phyloP scores from a whole-genome alignment of 768 basidiomycete species.

The Tephrocybe sp. region DNA sequence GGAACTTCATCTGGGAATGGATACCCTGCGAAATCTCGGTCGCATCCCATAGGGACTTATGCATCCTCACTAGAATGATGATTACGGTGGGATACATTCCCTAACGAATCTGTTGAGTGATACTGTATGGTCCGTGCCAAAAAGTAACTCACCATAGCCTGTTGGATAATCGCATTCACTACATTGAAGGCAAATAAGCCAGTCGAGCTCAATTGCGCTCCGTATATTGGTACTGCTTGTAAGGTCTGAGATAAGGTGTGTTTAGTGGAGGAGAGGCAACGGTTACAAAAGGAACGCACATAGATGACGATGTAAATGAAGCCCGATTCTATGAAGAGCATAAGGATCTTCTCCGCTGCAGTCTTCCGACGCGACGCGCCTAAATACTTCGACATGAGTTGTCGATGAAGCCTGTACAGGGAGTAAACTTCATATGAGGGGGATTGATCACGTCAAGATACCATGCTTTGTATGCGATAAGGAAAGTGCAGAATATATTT shows the following conservation, averaged over 20 bases:
- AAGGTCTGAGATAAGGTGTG: slow-evolving; percentile 17
- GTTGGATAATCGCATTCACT: slow-evolving; percentile 27
- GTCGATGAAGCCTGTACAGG: slow-evolving; percentile 20
- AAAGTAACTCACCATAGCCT: slow-evolving; percentile 6
- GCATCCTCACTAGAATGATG: slow-evolving; percentile 26
- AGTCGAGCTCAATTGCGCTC: slow-evolving; percentile 19
- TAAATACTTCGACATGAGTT: slow-evolving; percentile 21
- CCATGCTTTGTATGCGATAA: slow-evolving; percentile 28
- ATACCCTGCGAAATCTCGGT: slow-evolving; percentile 15
- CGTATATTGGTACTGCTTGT: slow-evolving; percentile 28
- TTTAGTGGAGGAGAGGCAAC: background rate
- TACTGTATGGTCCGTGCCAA: background rate
- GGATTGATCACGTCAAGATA: background rate
- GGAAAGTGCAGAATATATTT: slow-evolving; percentile 25
- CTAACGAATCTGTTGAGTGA: slow-evolving; percentile 11
- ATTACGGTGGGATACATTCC: slow-evolving; percentile 29
- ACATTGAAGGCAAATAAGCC: slow-evolving; percentile 23
- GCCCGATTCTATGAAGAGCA: slow-evolving; percentile 27
- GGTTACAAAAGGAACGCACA: slow-evolving; percentile 10
- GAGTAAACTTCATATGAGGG: background rate
- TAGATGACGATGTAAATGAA: slow-evolving; percentile 25
- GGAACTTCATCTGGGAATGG: slow-evolving; percentile 2
- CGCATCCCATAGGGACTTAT: slow-evolving; percentile 25
- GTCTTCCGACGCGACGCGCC: slow-evolving; percentile 23
- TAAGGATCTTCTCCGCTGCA: slow-evolving; percentile 25